Base-by-base conservation (phyloP, 495 filamentous ascomycete species). In the Baudoinia panamericana region DNA sequence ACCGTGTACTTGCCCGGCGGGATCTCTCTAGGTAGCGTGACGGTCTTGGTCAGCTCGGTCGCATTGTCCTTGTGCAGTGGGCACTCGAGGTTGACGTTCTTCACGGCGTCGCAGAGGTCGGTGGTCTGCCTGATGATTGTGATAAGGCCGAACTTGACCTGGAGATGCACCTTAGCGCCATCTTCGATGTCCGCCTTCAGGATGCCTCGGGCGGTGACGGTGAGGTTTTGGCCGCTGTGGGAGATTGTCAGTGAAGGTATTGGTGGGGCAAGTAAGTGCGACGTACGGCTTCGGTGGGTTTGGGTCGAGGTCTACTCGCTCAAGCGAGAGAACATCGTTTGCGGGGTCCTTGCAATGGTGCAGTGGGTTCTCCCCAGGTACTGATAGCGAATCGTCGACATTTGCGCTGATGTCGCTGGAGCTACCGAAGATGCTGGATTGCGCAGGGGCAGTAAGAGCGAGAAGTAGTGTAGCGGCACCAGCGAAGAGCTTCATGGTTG, bases 91-190 rank as follows among this genome's bases (percentile, higher is more conserved):
- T 95, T 86, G 10, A 94, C 82, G 37, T 93, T 84, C 51, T 70
- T 61, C 42, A 93, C 73, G 60, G 93, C 73, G 16, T 94, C 80
- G 63, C 90, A 99, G 10, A 96, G 71, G 56, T 93, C 78, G 51
- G 78, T 73, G 41, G 61, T 65, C 40, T 81, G 78, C 51, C 72
- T 80, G 60, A 99, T 72, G 41, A 99, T 68, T 33, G 76, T 82
- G 56, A 99, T 94, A 52, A 93, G 64, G 48, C 84, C 90, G 58
- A 88, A 99, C 61, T 93, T 95, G 64, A 96, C 87, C 41, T 76
- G 69, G 22, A 99, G 58, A 21, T 77, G 66, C 24, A 94, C 76
- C 42, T 76, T 78, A 28, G 92, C 81, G 36, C 83, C 87, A 26
- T 82, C 56, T n/a, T 71, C 68, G 43, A 99, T 68, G 10, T 59